Evolutionary conservation across 2,329 filamentous ascomycete genomes (phyloP), one percentile per base, ranked within the genome.

Genomic region (Diplocarpon rosae): DNA sequence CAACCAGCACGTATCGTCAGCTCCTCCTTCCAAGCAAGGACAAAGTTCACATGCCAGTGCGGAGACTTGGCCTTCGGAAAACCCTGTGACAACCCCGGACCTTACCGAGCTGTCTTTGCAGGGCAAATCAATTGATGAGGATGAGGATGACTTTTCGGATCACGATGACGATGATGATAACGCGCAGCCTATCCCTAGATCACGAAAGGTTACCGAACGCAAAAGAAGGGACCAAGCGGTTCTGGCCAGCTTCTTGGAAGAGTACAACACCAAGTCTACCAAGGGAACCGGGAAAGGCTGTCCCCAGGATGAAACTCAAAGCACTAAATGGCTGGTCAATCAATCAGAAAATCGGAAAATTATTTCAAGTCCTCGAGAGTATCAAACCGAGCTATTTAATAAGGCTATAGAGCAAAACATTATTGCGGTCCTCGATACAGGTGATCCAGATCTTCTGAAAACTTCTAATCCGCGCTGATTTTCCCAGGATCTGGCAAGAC

Each of bases 391-490:
- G 60, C 72, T 98, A 0, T 96, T 92, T 57, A 86, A 95, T 62
- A 76, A 76, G 51, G 90, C 92, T 3, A 95, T 92, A 59, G 60
- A 74, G 41, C 75, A 81, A 54, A 98, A 98, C 59, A 84, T 82
- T 7, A 94, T 98, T 54, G 89, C 92, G 1, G 92, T 98, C 1
- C 72, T 96, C 1, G 88, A 93, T 58, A 95, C 90, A n/a, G 87
- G 79, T 80, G 60, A 41, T 57, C 40, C 8, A 40, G 28, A n/a
- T n/a, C 2, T 9, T 34, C 15, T 16, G 10, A 6, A 13, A 11
- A 20, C 27, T 13, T n/a, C 20, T 7, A 7, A 8, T 14, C n/a
- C 29, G 37, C n/a, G 15, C 37, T 43, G 36, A 55, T 55, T 40
- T 52, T 20, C 33, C 15, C 47, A 81, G 84, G 92, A 11, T 88